Base-by-base conservation (phyloP, 148 eudicot genomes). In the Vaccinium corymbosum region DNA sequence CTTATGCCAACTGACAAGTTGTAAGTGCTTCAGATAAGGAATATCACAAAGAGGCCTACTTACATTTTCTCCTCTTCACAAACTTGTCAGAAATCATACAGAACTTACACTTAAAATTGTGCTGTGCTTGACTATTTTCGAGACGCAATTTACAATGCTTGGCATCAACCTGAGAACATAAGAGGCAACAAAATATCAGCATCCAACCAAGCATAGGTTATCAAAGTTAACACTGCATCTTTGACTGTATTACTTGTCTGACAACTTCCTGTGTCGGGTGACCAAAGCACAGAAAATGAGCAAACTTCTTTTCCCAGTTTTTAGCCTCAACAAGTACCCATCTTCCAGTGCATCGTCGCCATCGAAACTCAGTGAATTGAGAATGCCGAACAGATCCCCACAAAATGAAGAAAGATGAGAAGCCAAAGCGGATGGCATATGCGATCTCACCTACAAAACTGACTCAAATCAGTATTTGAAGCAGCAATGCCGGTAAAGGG, bases 371-470 rank as follows among this genome's bases (percentile, higher is more conserved):
- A 94, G 79, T 17, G 93, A 91, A 78, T 72, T 84, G 86, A 94
- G 88, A 57, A 94, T 82, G 62, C 81, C 71, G 87, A 85, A 87
- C 20, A 94, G 84, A 86, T 92, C 94, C 78, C 86, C 57, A 81
- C 92, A 92, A 84, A 94, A 85, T 66, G 92, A 85, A 87, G 88
- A 87, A 55, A 92, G 86, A 53, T 86, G 86, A 64, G 94, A 89
- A 64, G 81, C 91, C 86, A 94, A 66, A 62, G 95, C 87, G 49
- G 92, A 87, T 77, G 97, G 97, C 97, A 94, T 94, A 88, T 94
- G 92, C 61, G 97, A 94, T 83, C 92, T 90, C 79, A 92, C 92
- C 95, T 94, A 85, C 78, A 90, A 84, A 90, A 89, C 59, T 51
- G 57, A 66, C 53, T 62, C 64, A 56, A 64, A 15, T 85, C 49